Evolutionary conservation across 169 alveolate species (phyloP).

Genomic region (Perkinsus olseni): DNA sequence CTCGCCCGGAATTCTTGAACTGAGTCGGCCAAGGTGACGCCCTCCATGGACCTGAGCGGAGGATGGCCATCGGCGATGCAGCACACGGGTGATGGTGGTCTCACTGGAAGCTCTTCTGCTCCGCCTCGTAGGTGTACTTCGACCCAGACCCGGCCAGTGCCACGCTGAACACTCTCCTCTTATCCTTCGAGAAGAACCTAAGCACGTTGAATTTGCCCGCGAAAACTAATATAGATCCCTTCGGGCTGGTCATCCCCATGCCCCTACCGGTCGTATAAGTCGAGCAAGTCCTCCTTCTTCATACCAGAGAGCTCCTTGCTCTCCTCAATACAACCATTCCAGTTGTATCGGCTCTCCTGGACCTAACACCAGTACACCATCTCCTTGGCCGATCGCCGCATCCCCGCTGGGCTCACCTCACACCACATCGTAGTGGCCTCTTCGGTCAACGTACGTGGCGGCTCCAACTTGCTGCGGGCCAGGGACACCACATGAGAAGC

Average conservation of each 20-base stretch:
- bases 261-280: background rate
- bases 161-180: background rate
- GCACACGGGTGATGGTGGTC: background rate
- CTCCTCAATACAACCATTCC: background rate
- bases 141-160: background rate
- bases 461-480: background rate
- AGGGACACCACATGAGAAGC: background rate
- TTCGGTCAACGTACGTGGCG: background rate
- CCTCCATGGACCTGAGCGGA: background rate
- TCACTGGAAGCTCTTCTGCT: background rate
- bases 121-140: background rate
- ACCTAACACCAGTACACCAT: background rate
- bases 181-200: background rate
- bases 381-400: no score
- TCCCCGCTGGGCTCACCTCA: background rate
- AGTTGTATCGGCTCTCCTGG: background rate
- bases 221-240: background rate
- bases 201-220: no score
- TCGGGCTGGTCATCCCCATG: background rate
- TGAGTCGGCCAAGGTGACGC: background rate
- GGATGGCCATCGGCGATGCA: background rate
- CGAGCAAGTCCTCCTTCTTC: background rate
- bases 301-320: background rate
- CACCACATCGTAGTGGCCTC: background rate
- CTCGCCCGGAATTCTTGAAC: background rate